A percentile compares a stretch with the other conserved stretches of the same genome.
phyloP scores from a whole-genome alignment of 176 grass and related monocot genomes.

The Oryza coarctata region DNA sequence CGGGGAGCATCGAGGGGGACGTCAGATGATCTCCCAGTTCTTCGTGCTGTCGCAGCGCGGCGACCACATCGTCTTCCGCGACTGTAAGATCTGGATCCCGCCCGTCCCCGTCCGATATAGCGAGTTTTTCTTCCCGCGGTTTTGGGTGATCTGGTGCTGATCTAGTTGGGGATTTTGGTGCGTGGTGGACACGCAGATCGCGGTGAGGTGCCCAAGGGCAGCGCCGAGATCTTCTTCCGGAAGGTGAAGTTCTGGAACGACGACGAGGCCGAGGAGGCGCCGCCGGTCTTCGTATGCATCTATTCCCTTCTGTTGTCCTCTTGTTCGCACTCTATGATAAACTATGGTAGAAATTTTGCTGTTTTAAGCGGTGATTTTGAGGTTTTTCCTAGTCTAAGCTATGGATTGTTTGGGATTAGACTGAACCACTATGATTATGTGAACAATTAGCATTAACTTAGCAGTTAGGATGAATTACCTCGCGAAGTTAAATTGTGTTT shows the following conservation, averaged over 20 bases:
- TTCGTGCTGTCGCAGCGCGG: slow-evolving; percentile 98
- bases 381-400: background rate
- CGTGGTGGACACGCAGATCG: slow-evolving; percentile 54
- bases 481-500: background rate
- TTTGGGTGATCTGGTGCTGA: background rate
- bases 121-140: background rate
- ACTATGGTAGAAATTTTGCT: background rate
- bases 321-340: background rate
- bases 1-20: too few species aligned
- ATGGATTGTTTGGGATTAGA: background rate
- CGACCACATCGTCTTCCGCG: slow-evolving; percentile 99
- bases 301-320: background rate
- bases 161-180: background rate
- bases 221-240: slow-evolving; percentile 99
- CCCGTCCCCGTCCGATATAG: slow-evolving; percentile 10
- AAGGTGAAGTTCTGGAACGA: slow-evolving; percentile 99
- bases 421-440: background rate
- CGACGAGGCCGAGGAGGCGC: slow-evolving; percentile 95
- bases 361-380: background rate
- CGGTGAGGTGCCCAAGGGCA: slow-evolving; percentile 93
- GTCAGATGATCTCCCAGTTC: slow-evolving; percentile 93
- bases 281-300: slow-evolving; percentile 88
- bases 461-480: background rate
- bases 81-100: slow-evolving; percentile 71
- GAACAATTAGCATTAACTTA: background rate